Base-by-base conservation (phyloP, 352 stramenopile genomes). In the Phytophthora cryptogea region DNA sequence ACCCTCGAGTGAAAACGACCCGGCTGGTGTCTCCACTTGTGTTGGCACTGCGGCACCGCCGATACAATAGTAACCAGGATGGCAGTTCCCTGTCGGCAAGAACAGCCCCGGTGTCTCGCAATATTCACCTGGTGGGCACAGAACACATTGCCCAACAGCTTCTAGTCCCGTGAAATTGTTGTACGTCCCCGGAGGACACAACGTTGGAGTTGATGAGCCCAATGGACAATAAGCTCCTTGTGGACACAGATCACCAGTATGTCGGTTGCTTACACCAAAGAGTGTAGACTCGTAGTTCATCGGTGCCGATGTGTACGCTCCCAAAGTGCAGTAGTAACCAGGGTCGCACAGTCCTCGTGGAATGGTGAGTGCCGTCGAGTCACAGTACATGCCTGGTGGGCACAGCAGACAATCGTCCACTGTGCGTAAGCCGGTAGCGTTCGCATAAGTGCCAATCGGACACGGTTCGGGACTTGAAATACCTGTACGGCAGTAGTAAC, bases 351-450 rank as follows among this genome's bases (percentile, higher is more conserved):
- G 83, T 11, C 83, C 82, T 8, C 78, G 70, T 2, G 88, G 87
- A 10, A 75, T 62, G 1, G 86, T 92, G 30, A 97, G 78, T 0
- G 63, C 86, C 16, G 76, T 93, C 4, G 85, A 74, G 42, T 98
- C 92, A 63, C 94, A 98, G 53, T 96, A 98, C 73, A 88, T 88
- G 1, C 94, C 94, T n/a, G 90, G 83, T 13, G 86, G 70, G 57
- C 94, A 98, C 30, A 71, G 50, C 1, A 86, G 65, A 68, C 94
- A 98, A 47, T 97, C 89, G 32, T 95, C 80, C 9, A 93, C 83
- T 45, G 78, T 76, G 31, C 73, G 74, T 28, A 98, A 72, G 1
- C 83, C 81, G 0, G 76, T 88, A 1, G 68, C 64, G 46, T 96
- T 96, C 6, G 89, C 78, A 55, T 95, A 98, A 4, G 86, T 97